Evolutionary conservation across 768 basidiomycete genomes (phyloP), one percentile per base, ranked within the genome.

Genomic region (Suillus luteus): DNA sequence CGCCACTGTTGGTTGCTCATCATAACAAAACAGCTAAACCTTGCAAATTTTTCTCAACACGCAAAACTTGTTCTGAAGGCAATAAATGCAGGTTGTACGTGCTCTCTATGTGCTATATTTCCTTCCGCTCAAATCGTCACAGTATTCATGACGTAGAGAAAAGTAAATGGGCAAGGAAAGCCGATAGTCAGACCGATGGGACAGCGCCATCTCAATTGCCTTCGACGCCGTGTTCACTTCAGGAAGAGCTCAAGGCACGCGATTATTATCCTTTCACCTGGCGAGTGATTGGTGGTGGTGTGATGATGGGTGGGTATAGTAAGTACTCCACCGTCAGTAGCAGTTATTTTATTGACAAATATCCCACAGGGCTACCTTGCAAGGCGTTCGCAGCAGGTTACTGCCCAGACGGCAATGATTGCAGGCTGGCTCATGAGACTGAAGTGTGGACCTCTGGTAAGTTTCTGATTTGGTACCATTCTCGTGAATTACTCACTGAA

Each of bases 271-370:
- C 89, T 33, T 80, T 92, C 54, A 81, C 83, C 5, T 92, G 90
- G 90, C 82, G 90, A 49, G 89, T 92, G 14, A 88, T 92, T 59
- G 89, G 90, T 0, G 90, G 90, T 15, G 90, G 90, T 3, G 90
- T 91, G n/a, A 80, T 84, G 74, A 81, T 91, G 80, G 83, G 81
- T 64, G 84, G 74, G 15, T 64, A 69, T 14, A 63, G 74, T 75
- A 64, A 67, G 73, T 69, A n/a, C 5, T 57, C 33, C 62, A 35
- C 44, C 3, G 37, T 31, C 14, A 33, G 10, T 41, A 11, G 55
- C 38, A 66, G 24, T 63, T n/a, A 24, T 54, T 31, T 24, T 15
- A 14, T 41, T 40, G 19, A 59, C 37, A 11, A 60, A 15, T 27
- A 40, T 59, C 12, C 24, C 17, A 54, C 55, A 75, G 74, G 74